These are phyloP conservation scores for Gynochthodes officinalis DNA, from an alignment of 257 asterid genomes.

Conservation along the genomic window DNA sequence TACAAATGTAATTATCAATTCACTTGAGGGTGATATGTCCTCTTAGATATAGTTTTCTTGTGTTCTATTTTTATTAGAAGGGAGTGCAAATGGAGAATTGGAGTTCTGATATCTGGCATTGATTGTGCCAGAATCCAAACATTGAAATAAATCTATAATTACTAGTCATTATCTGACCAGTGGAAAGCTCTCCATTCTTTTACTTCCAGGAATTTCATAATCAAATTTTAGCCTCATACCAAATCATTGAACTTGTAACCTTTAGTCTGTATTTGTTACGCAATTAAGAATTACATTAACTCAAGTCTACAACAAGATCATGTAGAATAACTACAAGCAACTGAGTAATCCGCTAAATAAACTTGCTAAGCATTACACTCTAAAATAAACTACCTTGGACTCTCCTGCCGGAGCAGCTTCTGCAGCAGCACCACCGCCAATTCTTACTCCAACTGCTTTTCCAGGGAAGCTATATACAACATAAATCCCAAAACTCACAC, in stretches of 20 bases:
- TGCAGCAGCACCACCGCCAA: constrained; percentile 49
- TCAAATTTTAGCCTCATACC: not conserved
- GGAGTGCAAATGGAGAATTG: no score
- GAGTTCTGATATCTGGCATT: not conserved
- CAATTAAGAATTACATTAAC: not conserved
- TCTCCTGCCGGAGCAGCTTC: constrained; percentile 54
- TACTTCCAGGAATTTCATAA: not conserved
- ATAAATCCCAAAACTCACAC: not conserved
- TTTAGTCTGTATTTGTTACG: not conserved
- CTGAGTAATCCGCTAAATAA: not conserved
- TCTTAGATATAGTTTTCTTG: no score
- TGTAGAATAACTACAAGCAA: not conserved
- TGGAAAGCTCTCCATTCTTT: not conserved
- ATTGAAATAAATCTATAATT: not conserved
- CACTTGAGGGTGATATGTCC: no score
- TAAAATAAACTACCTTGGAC: constrained; percentile 35
- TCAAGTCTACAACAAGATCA: not conserved
- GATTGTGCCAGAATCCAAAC: not conserved
- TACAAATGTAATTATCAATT: no score
- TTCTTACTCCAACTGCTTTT: constrained; percentile 69
- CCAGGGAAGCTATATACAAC: constrained; percentile 69
- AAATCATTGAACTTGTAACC: not conserved
- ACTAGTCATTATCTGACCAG: not conserved
- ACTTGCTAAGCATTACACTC: no score
- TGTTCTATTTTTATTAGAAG: no score